A percentile compares a stretch with the other conserved stretches of the same genome.
These are phyloP conservation scores for Cladosporium cucumerinum DNA, from an alignment of 2,329 filamentous ascomycete genomes.

Conservation along the genomic window DNA sequence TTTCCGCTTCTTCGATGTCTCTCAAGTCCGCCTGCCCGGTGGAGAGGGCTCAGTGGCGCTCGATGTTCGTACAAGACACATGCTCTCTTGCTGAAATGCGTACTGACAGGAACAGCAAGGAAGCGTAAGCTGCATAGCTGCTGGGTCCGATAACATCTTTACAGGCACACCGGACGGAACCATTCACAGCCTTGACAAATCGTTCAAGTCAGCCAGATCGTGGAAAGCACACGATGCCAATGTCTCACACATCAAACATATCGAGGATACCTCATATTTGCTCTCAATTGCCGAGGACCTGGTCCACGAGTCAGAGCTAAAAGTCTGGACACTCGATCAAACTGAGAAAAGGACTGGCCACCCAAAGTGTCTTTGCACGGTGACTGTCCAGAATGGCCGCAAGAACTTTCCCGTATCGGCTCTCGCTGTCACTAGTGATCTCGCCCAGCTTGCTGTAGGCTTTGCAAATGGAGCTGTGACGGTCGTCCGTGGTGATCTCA, in stretches of 20 bases:
- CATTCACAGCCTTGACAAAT: conserved; percentile 81
- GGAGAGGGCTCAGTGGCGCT: conserved; percentile 62
- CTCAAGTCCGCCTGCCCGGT: conserved; percentile 74
- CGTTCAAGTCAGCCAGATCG: conserved; percentile 80
- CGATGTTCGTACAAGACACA: conserved; percentile 27
- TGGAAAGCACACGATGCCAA: conserved; percentile 82
- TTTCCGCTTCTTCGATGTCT: conserved; percentile 98
- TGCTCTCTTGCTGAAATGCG: background rate
- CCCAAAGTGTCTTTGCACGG: conserved; percentile 81
- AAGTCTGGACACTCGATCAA: conserved; percentile 97
- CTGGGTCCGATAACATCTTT: conserved; percentile 85
- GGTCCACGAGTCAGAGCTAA: conserved; percentile 79
- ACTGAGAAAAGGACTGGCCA: conserved; percentile 88
- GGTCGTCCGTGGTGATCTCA: conserved; percentile 86
- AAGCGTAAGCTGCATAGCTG: conserved; percentile 78
- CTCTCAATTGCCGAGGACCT: conserved; percentile 87
- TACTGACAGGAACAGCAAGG: conserved; percentile 41
- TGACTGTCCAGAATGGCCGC: conserved; percentile 82
- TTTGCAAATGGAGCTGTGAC: conserved; percentile 95
- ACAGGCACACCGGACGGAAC: conserved; percentile 80
- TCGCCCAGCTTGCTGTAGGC: conserved; percentile 89
- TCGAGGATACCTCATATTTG: conserved; percentile 80
- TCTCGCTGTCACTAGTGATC: conserved; percentile 79
- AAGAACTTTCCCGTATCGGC: conserved; percentile 95
- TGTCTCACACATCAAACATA: conserved; percentile 88